Percentiles rank a stretch among this genome's conserved stretches.
These are phyloP conservation scores for Dendrobium officinale DNA, from an alignment of 106 monocot species.

Conservation along the genomic window DNA sequence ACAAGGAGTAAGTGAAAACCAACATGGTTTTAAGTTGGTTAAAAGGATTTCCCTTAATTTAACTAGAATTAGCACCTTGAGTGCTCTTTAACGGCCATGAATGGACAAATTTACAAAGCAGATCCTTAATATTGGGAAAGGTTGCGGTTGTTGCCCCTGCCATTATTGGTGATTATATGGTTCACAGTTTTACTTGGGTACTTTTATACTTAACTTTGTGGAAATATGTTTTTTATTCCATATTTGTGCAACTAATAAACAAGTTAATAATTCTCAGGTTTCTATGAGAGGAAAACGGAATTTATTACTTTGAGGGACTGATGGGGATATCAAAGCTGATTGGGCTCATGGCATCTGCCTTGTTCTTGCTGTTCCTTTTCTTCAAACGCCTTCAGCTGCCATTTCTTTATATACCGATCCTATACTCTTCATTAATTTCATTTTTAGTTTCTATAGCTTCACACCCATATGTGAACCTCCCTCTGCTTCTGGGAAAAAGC, in stretches of 20 bases:
- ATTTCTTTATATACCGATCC: conserved; percentile 32
- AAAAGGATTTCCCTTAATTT: neutral
- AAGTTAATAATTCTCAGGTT: conserved; percentile 1
- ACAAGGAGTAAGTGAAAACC: neutral
- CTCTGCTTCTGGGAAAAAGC: conserved; percentile 68
- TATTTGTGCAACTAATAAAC: neutral
- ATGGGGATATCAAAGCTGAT: conserved; percentile 72
- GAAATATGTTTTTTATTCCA: neutral
- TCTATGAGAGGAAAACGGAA: neutral
- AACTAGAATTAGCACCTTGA: neutral
- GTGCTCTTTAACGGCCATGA: neutral
- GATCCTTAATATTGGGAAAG: no score
- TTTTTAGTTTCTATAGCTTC: conserved; percentile 68
- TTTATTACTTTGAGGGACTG: neutral
- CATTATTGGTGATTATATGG: neutral
- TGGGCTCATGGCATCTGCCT: conserved; percentile 53
- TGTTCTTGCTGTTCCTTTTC: conserved; percentile 36
- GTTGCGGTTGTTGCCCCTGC: neutral
- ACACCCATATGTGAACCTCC: conserved; percentile 69
- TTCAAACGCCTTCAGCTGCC: conserved; percentile 20
- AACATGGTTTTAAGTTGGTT: neutral
- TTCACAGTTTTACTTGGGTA: neutral
- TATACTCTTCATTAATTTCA: conserved; percentile 57
- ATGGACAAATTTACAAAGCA: no score
- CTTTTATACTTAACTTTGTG: neutral